Evolutionary conservation across 495 filamentous ascomycete species (phyloP).

Genomic region (Friedmanniomyces simplex): DNA sequence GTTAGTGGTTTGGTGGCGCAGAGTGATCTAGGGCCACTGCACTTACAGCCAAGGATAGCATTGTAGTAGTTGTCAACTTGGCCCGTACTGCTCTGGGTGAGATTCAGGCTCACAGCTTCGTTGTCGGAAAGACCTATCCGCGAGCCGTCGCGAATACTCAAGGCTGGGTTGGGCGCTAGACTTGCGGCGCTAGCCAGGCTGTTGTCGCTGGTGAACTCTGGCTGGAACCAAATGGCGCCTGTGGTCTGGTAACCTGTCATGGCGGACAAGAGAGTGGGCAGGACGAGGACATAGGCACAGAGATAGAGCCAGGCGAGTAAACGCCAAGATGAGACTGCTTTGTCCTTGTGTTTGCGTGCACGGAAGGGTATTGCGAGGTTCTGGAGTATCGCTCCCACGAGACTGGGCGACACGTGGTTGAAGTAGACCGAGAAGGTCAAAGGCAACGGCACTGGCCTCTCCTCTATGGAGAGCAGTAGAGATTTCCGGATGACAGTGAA

Average conservation of each 20-base stretch:
- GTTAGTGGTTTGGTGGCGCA: not conserved
- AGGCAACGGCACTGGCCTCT: not conserved
- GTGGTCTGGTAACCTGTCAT: not conserved
- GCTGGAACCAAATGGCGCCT: not conserved
- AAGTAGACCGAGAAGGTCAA: not conserved
- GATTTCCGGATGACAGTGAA: constrained; percentile 3
- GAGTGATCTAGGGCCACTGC: not conserved
- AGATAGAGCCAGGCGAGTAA: not conserved
- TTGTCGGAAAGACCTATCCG: not conserved
- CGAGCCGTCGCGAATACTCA: not conserved
- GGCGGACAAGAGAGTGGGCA: not conserved
- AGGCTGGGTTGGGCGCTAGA: not conserved
- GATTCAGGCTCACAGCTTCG: not conserved
- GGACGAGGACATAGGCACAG: not conserved
- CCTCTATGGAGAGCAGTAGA: not conserved
- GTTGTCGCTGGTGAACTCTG: not conserved
- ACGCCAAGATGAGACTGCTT: not conserved
- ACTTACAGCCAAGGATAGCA: not conserved
- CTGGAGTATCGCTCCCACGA: not conserved
- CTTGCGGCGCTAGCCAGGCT: not conserved
- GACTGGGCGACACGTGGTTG: not conserved
- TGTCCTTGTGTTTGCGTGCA: not conserved
- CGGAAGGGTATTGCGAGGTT: not conserved
- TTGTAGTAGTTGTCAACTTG: not conserved
- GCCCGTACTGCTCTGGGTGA: not conserved